These are phyloP conservation scores for Xylogone sp. DNA, from an alignment of 2,329 filamentous ascomycete species.

Conservation along the genomic window DNA sequence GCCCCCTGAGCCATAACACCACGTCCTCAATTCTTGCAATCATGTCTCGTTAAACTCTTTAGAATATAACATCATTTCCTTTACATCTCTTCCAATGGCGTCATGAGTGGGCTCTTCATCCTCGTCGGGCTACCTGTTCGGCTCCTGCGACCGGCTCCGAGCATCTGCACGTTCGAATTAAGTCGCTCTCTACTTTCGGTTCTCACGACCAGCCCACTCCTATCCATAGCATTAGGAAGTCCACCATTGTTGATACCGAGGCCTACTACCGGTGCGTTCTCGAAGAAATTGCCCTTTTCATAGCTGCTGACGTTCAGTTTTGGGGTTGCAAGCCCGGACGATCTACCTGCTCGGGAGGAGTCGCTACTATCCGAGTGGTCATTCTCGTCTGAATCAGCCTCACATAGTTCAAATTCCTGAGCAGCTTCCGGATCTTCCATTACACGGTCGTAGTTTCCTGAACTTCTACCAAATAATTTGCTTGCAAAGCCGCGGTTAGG, in stretches of 20 bases:
- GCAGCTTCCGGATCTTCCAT: conserved; percentile 72
- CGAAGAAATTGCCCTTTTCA: conserved; percentile 32
- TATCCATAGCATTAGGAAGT: conserved; percentile 45
- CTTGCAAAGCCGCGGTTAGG: conserved; percentile 46
- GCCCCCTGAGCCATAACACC: background rate
- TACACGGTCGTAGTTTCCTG: conserved; percentile 72
- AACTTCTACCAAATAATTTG: conserved; percentile 61
- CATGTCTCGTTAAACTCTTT: background rate
- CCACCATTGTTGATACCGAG: conserved; percentile 18
- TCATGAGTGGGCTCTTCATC: conserved; percentile 54
- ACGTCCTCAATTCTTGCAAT: background rate
- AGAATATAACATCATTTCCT: background rate
- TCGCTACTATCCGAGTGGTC: conserved; percentile 61
- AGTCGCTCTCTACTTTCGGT: conserved; percentile 85
- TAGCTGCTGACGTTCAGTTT: conserved; percentile 51
- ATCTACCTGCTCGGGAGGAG: conserved; percentile 50
- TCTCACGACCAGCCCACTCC: conserved; percentile 72
- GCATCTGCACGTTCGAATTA: conserved; percentile 47
- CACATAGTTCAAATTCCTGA: conserved; percentile 73
- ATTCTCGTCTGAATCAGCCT: conserved; percentile 60
- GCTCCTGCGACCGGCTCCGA: conserved; percentile 49
- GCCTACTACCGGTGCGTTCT: conserved; percentile 17
- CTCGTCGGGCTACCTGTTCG: conserved; percentile 42
- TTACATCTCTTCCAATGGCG: conserved; percentile 42
- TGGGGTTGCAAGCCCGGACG: conserved; percentile 67